phyloP scores from a whole-genome alignment of 1,284 basidiomycete genomes.

The Ganoderma lingzhi region DNA sequence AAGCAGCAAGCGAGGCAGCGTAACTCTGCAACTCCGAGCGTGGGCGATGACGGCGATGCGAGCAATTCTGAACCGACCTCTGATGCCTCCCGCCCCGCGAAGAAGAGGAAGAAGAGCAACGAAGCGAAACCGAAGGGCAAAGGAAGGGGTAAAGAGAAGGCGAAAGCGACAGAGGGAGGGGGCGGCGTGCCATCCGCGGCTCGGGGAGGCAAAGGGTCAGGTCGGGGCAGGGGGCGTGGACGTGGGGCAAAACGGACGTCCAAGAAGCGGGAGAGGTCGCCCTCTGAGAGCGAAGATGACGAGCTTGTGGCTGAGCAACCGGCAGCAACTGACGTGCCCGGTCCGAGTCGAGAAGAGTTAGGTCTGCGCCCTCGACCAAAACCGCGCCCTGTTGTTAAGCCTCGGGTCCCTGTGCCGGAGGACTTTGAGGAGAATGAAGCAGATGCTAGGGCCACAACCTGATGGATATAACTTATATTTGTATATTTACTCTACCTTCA shows the following conservation, averaged over 20 bases:
- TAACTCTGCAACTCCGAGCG: slow-evolving; percentile 22
- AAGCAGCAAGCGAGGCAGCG: slow-evolving; percentile 51
- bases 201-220: slow-evolving; percentile 23
- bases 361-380: slow-evolving; percentile 31
- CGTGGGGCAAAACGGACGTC: slow-evolving; percentile 34
- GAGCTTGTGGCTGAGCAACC: slow-evolving; percentile 32
- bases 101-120: slow-evolving; percentile 42
- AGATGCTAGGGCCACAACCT: neutral
- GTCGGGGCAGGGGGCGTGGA: slow-evolving; percentile 28
- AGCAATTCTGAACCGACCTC: slow-evolving; percentile 16
- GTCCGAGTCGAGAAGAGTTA: slow-evolving; percentile 26
- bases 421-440: neutral
- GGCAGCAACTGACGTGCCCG: slow-evolving; percentile 5
- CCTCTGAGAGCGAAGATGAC: slow-evolving; percentile 37
- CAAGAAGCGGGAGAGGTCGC: slow-evolving; percentile 32
- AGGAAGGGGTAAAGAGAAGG: slow-evolving; percentile 33
- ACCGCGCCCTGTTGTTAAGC: slow-evolving; percentile 24
- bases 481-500: slow-evolving; percentile 4
- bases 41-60: slow-evolving; percentile 33
- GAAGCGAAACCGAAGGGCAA: slow-evolving; percentile 37
- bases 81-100: slow-evolving; percentile 34
- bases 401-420: neutral
- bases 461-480: slow-evolving; percentile 13
- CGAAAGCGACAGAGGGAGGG: neutral
- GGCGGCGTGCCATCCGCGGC: neutral